phyloP scores from a whole-genome alignment of 305 asterid genomes.

The Solanum hybrid region DNA sequence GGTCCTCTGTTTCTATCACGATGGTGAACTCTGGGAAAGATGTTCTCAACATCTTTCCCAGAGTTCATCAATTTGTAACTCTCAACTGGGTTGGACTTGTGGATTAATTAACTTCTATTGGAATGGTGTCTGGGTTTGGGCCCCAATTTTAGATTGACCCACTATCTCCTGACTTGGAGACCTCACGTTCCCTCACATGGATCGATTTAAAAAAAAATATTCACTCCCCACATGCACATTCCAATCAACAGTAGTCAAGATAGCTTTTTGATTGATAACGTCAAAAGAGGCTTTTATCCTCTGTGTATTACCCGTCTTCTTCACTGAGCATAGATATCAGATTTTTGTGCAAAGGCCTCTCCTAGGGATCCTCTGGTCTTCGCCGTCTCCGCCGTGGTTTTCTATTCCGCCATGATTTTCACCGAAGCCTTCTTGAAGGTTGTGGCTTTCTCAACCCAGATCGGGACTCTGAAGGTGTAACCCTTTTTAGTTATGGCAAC shows the following conservation, averaged over 20 bases:
- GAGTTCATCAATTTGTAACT: background rate
- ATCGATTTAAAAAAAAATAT: background rate
- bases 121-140: background rate
- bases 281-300: background rate
- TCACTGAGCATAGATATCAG: background rate
- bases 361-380: background rate
- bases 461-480: background rate
- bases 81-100: background rate
- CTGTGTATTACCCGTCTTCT: background rate
- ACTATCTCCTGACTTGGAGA: background rate
- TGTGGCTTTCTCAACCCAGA: background rate
- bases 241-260: background rate
- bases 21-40: background rate
- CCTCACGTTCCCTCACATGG: background rate
- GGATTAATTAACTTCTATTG: background rate
- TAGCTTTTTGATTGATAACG: background rate
- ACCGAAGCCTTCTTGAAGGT: background rate
- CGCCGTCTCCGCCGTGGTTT: background rate
- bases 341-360: background rate
- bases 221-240: background rate
- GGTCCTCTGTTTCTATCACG: background rate
- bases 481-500: background rate
- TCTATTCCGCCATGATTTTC: background rate
- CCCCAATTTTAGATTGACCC: background rate
- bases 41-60: background rate